phyloP scores from a whole-genome alignment of 2,329 filamentous ascomycete genomes.

The Alternaria infectoria region DNA sequence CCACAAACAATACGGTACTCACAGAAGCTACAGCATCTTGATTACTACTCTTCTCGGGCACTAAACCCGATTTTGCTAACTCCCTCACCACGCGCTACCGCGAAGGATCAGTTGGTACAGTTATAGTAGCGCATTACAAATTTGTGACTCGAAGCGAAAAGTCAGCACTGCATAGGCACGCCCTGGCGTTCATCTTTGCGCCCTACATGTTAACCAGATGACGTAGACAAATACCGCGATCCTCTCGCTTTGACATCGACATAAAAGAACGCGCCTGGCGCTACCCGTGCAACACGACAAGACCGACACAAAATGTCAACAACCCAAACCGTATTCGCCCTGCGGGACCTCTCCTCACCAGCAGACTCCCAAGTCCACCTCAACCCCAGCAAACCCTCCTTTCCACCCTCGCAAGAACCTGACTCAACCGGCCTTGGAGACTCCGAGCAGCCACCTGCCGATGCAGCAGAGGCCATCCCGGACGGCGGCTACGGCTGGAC shows the following conservation, averaged over 20 bases:
- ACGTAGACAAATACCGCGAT: neutral
- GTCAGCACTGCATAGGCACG: neutral
- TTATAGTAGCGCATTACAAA: neutral
- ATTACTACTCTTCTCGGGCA: neutral
- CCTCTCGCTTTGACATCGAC: neutral
- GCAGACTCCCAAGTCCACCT: neutral
- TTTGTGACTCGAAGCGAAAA: neutral
- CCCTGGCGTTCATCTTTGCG: neutral
- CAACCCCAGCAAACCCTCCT: neutral
- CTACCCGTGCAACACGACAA: too few species aligned
- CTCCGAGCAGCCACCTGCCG: neutral
- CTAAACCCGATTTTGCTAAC: neutral
- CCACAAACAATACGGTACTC: neutral
- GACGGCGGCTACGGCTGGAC: slow-evolving; percentile 65
- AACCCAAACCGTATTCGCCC: neutral
- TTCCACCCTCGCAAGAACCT: neutral
- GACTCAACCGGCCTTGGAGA: neutral
- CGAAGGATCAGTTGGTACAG: neutral
- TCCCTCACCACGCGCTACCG: neutral
- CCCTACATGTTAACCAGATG: neutral
- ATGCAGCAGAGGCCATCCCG: slow-evolving; percentile 41
- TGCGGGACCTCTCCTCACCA: neutral
- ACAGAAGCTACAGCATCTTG: neutral
- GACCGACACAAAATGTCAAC: neutral
- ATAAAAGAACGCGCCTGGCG: neutral